A percentile compares a stretch with the other conserved stretches of the same genome.
These are phyloP conservation scores for Tetrahymena borealis DNA, from an alignment of 73 alveolate species.

Conservation along the genomic window DNA sequence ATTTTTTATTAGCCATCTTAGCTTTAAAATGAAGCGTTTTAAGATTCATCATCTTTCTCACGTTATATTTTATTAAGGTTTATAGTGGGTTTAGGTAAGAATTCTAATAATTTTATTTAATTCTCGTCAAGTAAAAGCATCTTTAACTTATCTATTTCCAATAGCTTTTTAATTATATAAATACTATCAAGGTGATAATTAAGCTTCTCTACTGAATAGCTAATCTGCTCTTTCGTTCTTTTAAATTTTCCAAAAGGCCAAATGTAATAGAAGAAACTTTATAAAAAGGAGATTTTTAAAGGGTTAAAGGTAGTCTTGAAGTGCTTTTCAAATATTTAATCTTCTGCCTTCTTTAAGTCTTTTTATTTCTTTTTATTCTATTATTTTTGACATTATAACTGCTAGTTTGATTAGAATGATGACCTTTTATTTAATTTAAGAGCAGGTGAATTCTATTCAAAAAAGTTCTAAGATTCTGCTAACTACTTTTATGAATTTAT, in stretches of 20 bases:
- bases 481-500: neutral
- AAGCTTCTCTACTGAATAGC: neutral
- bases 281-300: neutral
- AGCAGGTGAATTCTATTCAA: neutral
- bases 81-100: conserved; percentile 7
- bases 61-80: neutral
- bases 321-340: neutral
- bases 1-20: neutral
- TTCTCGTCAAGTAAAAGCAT: neutral
- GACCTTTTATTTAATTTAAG: neutral
- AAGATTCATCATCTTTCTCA: neutral
- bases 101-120: conserved; percentile 7
- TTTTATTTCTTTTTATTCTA: neutral
- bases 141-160: conserved; percentile 12
- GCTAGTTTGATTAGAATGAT: neutral
- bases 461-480: neutral
- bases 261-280: neutral
- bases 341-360: neutral
- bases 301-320: neutral
- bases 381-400: neutral
- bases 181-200: conserved; percentile 1
- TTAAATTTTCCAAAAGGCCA: neutral
- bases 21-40: neutral
- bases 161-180: conserved; percentile 4
- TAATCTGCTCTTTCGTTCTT: neutral